Base-by-base conservation (phyloP, 768 basidiomycete species). In the Tulasnella calospora region DNA sequence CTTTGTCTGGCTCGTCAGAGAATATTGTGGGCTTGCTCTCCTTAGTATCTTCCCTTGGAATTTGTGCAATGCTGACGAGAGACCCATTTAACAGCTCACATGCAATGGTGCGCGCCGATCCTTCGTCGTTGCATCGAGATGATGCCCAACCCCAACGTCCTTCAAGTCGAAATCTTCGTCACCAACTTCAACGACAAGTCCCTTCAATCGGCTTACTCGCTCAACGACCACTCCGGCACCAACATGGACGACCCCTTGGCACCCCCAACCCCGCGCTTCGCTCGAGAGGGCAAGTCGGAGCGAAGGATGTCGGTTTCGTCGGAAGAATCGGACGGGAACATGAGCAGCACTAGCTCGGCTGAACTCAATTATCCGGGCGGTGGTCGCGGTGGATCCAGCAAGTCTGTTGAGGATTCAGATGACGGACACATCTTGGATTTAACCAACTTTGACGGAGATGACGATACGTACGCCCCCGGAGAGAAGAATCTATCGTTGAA, bases 381-480 rank as follows among this genome's bases (percentile, higher is more conserved):
- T 27, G 76, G 76, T 21, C 38, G 41, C 15, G 27, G n/a, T 47
- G 71, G 55, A 79, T n/a, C 80, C 80, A n/a, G 4, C 77, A 87
- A 81, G 83, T 83, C 3, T 84, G 85, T 17, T 33, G 74, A 55
- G 33, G 46, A 55, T 41, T 30, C n/a, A 5, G 82, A 81, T 1
- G 84, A 85, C 3, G 86, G 86, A 57, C 87, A 89, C 74, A 86
- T 89, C 0, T 84, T 92, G 6, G 92, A 94, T 80, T 84, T 92
- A 79, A 92, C 92, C 6, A 91, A 93, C 81, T 94, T 93, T 81
- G 92, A 94, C 79, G 92, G 92, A 35, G 93, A 94, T 80, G 86
- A 90, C 61, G 89, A 92, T 79, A 84, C 87, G 19, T 84, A 85
- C 21, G 83, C 89, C 27, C 89, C 89, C 1, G 90, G 88, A 10